Conservation (phyloP, 176 grass and related monocot species). For the Echinochloa phyllopogon region DNA sequence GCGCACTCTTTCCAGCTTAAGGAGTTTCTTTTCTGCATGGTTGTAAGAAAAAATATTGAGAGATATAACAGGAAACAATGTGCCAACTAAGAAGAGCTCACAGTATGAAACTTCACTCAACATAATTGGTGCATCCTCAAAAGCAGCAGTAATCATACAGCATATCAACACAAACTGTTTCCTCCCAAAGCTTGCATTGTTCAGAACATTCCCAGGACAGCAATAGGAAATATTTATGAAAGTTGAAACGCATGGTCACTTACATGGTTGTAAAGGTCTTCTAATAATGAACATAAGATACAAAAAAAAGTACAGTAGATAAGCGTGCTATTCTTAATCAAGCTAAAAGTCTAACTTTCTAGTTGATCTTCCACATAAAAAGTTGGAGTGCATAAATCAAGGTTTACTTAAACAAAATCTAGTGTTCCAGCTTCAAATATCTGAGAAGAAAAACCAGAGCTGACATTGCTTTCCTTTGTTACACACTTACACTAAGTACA, state of each 20-base stretch:
- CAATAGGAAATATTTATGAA: background rate
- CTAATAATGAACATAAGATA: background rate
- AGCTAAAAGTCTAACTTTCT: no score
- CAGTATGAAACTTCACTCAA: background rate
- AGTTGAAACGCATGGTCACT: slow-evolving; percentile 2
- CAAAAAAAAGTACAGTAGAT: background rate
- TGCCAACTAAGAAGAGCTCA: background rate
- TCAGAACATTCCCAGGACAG: background rate
- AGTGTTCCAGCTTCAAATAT: background rate
- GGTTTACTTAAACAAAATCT: background rate
- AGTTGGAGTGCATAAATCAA: background rate
- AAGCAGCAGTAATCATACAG: background rate
- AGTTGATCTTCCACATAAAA: background rate
- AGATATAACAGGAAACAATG: background rate
- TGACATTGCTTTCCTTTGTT: background rate
- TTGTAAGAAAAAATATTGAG: slow-evolving; percentile 31
- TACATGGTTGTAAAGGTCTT: slow-evolving; percentile 7
- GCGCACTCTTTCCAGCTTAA: slow-evolving; percentile 79
- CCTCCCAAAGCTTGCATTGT: slow-evolving; percentile 3
- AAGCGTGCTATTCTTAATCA: no score
- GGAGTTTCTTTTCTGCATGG: slow-evolving; percentile 63
- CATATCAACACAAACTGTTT: background rate
- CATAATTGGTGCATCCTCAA: background rate
- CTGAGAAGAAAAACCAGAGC: background rate
- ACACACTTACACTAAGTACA: background rate